phyloP scores from a whole-genome alignment of 345 rosid species.

The Brassica rapa region DNA sequence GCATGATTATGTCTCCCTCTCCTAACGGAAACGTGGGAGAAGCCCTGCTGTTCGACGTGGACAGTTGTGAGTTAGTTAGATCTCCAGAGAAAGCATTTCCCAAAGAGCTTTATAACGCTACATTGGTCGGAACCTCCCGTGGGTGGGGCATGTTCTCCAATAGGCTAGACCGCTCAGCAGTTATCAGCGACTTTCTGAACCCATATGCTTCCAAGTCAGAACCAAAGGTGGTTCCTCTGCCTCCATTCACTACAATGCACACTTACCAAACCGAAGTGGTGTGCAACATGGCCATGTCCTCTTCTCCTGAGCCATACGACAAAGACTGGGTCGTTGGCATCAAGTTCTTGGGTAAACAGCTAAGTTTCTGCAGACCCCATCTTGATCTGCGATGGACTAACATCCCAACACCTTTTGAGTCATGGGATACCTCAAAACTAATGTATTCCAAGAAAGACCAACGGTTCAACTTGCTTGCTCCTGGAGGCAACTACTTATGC shows the following conservation, averaged over 20 bases:
- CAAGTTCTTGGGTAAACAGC: constrained; percentile 19
- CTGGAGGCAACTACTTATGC: background rate
- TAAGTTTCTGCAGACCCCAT: constrained; percentile 15
- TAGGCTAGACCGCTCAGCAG: background rate
- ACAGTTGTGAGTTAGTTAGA: background rate
- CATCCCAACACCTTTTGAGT: constrained; percentile 2
- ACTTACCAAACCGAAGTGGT: constrained; percentile 11
- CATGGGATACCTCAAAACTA: background rate
- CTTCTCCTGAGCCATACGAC: constrained; percentile 10
- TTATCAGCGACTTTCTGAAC: constrained; percentile 1
- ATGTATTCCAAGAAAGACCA: background rate
- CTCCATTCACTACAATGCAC: constrained; percentile 3
- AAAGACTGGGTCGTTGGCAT: constrained; percentile 2
- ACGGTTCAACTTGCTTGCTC: background rate
- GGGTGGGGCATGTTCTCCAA: constrained; percentile 2
- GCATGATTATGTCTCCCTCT: background rate
- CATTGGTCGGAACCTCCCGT: constrained; percentile 1
- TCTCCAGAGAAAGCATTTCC: background rate
- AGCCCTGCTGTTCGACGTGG: background rate
- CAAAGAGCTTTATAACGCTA: background rate
- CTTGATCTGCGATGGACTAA: constrained; percentile 20
- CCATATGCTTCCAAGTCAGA: constrained; percentile 13
- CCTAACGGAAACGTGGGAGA: background rate
- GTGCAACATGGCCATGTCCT: constrained; percentile 24
- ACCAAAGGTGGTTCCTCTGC: constrained; percentile 15